A percentile compares a stretch with the other conserved stretches of the same genome.
Conservation (phyloP, 2,329 filamentous ascomycete species). For the Phyllosticta citrichinensis region DNA sequence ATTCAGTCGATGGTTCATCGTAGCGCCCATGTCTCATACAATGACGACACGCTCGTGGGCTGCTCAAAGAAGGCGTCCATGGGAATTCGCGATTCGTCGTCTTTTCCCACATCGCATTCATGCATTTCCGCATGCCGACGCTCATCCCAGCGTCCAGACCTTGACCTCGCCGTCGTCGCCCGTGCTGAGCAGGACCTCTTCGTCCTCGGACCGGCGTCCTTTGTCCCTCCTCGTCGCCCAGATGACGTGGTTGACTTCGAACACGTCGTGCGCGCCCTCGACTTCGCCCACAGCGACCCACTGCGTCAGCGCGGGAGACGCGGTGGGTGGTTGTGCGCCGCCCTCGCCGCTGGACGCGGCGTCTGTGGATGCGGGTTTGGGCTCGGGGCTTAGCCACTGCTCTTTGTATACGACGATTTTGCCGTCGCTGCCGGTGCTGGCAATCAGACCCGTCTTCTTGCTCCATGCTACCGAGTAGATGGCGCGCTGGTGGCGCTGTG, state of each 20-base stretch:
- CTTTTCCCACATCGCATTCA: background rate
- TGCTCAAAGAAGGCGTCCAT: background rate
- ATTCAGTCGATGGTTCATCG: too few relatives aligned
- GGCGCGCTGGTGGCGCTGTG: slow-evolving; percentile 64
- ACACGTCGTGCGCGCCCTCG: slow-evolving; percentile 74
- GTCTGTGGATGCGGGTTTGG: slow-evolving; percentile 13
- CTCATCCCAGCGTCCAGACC: slow-evolving; percentile 50
- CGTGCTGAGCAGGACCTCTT: slow-evolving; percentile 83
- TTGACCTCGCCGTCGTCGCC: slow-evolving; percentile 86
- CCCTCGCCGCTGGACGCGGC: slow-evolving; percentile 16
- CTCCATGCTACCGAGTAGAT: slow-evolving; percentile 86
- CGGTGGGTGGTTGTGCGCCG: slow-evolving; percentile 12
- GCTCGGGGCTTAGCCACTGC: slow-evolving; percentile 25
- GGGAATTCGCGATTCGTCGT: background rate
- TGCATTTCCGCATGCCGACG: background rate
- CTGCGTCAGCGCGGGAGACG: slow-evolving; percentile 30
- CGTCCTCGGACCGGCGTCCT: slow-evolving; percentile 47
- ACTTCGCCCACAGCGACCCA: slow-evolving; percentile 66
- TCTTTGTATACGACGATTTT: slow-evolving; percentile 71
- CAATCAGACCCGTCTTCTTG: slow-evolving; percentile 61
- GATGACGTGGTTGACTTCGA: slow-evolving; percentile 83
- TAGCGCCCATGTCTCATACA: too few relatives aligned
- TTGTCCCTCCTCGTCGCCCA: slow-evolving; percentile 76
- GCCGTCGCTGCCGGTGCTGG: slow-evolving; percentile 84
- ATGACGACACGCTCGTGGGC: too few relatives aligned